These are phyloP conservation scores for Castanea crenata DNA, from an alignment of 306 rosid species.

Conservation along the genomic window DNA sequence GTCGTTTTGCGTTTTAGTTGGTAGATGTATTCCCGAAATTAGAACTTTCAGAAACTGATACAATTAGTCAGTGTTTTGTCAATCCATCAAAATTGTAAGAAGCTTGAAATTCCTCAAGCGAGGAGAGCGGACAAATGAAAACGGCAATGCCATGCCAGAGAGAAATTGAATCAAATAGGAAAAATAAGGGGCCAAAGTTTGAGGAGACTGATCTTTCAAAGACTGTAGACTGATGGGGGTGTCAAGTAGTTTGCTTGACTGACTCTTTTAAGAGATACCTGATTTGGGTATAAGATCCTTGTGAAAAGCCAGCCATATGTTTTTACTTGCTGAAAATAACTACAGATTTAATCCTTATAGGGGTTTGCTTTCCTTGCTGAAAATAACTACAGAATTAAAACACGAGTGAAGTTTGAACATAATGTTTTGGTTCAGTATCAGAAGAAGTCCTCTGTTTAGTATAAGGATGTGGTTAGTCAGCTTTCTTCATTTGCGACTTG, in stretches of 20 bases:
- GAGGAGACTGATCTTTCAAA: not conserved
- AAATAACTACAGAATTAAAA: not conserved
- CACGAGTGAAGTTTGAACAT: not conserved
- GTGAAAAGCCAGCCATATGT: not conserved
- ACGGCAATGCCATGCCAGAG: not conserved
- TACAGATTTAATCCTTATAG: not conserved
- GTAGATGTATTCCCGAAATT: not conserved
- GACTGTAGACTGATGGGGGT: not conserved
- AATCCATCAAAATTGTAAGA: not conserved
- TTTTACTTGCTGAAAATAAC: not conserved
- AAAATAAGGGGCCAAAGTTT: not conserved
- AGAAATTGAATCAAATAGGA: not conserved
- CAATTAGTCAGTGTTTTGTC: not conserved
- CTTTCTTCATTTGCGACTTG: not conserved
- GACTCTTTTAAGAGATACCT: not conserved
- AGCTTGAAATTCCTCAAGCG: not conserved
- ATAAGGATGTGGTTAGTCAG: not conserved
- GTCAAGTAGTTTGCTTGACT: not conserved
- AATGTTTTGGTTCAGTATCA: not conserved
- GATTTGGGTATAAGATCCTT: not conserved
- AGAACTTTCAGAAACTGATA: not conserved
- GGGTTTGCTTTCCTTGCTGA: not conserved
- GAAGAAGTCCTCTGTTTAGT: not conserved
- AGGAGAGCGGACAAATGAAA: not conserved
- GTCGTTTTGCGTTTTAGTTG: not conserved